Conservation (phyloP, 73 alveolate species). For the Paramecium caudatum region DNA sequence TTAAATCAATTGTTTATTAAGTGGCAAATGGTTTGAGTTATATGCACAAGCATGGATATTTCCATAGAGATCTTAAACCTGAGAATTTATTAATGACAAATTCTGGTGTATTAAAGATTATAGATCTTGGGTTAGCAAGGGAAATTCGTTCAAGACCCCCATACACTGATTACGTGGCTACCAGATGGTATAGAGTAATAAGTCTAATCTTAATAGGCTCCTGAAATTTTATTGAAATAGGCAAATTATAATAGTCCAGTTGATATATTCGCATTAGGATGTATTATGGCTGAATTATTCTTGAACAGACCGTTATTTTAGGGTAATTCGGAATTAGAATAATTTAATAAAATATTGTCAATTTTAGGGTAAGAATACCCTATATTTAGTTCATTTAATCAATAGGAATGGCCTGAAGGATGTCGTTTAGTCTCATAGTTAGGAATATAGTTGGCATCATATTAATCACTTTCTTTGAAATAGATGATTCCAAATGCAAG, state of each 20-base stretch:
- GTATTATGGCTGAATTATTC: conserved; percentile 97
- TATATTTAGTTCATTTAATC: conserved; percentile 86
- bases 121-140: conserved; percentile 99
- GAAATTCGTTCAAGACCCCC: conserved; percentile 97
- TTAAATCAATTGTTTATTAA: conserved; percentile 89
- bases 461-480: conserved; percentile 81
- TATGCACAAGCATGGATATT: conserved; percentile 99
- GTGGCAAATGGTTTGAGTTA: conserved; percentile 96
- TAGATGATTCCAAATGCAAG: conserved; percentile 89
- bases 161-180: conserved; percentile 95
- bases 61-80: conserved; percentile 99
- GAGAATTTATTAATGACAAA: conserved; percentile 90
- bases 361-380: conserved; percentile 78
- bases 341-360: conserved; percentile 88
- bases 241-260: conserved; percentile 96
- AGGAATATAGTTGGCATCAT: conserved; percentile 89
- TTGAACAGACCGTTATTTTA: conserved; percentile 96
- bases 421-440: conserved; percentile 88
- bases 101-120: conserved; percentile 91
- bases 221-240: conserved; percentile 94
- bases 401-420: conserved; percentile 96
- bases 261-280: conserved; percentile 98
- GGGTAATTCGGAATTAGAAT: conserved; percentile 97
- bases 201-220: conserved; percentile 81
- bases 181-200: conserved; percentile 89